Percentiles rank a stretch among this genome's conserved stretches.
phyloP scores from a whole-genome alignment of 139 green algal genomes.

The Picochlorum sp. region DNA sequence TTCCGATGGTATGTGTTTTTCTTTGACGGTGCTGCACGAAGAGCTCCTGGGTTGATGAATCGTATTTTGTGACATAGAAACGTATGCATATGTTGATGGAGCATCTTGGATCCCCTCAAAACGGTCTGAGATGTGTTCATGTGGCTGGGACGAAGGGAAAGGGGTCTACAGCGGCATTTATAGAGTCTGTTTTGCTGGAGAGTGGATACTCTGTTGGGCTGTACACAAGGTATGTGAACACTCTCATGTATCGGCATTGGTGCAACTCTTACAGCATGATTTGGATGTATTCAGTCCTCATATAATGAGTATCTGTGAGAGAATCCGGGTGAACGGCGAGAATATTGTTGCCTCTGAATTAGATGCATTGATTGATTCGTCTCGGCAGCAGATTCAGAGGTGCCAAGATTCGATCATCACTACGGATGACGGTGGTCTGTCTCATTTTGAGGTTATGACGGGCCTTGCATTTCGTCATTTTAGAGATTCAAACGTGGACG shows the following conservation, averaged over 20 bases:
- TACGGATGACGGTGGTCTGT: slow-evolving; percentile 26
- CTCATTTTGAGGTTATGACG: slow-evolving; percentile 80
- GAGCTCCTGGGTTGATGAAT: not conserved
- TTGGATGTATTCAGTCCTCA: slow-evolving; percentile 48
- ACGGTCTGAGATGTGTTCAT: slow-evolving; percentile 42
- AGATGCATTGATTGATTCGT: slow-evolving; percentile 15
- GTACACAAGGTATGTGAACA: slow-evolving; percentile 47
- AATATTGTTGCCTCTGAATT: slow-evolving; percentile 17
- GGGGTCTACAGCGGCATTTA: slow-evolving; percentile 60
- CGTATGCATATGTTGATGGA: slow-evolving; percentile 55
- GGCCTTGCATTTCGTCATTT: slow-evolving; percentile 69
- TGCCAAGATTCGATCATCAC: slow-evolving; percentile 1
- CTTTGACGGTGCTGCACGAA: not conserved
- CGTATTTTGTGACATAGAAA: slow-evolving; percentile 28
- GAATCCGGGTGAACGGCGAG: slow-evolving; percentile 43
- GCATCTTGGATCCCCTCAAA: slow-evolving; percentile 54
- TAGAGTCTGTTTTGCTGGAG: slow-evolving; percentile 48
- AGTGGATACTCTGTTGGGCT: slow-evolving; percentile 51
- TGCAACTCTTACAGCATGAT: no score
- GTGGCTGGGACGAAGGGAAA: slow-evolving; percentile 89
- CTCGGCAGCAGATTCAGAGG: not conserved
- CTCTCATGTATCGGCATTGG: not conserved
- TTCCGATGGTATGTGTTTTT: slow-evolving; percentile 39
- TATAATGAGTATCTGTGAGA: slow-evolving; percentile 59
- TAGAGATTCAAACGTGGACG: slow-evolving; percentile 43